Conservation (phyloP, 164 flowering plant genomes). For the grape (Vitis vinifera) region DNA sequence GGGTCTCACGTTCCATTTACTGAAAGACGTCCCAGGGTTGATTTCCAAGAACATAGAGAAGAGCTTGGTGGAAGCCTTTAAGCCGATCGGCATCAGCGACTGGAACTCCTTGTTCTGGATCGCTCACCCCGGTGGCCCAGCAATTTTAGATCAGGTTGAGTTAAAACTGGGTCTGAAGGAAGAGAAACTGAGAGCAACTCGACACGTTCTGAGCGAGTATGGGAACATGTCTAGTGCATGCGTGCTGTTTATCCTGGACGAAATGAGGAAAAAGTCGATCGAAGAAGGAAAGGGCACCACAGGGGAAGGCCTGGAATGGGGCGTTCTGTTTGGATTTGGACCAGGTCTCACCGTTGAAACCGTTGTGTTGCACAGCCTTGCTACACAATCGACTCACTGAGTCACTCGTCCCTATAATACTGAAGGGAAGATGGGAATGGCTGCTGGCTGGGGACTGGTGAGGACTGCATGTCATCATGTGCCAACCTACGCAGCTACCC, state of each 20-base stretch:
- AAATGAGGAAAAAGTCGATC: slow-evolving; percentile 28
- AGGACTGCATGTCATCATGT: too few relatives aligned
- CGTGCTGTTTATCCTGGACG: slow-evolving; percentile 31
- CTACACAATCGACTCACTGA: neutral
- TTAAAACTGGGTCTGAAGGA: slow-evolving; percentile 21
- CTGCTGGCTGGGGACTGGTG: neutral
- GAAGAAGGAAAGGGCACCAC: slow-evolving; percentile 25
- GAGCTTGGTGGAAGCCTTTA: slow-evolving; percentile 21
- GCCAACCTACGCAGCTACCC: too few relatives aligned
- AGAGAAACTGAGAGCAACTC: slow-evolving; percentile 26
- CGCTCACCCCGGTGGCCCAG: slow-evolving; percentile 35
- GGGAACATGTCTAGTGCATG: slow-evolving; percentile 39
- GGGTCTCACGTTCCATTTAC: slow-evolving; percentile 30
- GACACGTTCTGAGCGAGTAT: slow-evolving; percentile 27
- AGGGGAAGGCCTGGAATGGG: slow-evolving; percentile 38
- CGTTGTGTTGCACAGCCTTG: slow-evolving; percentile 27
- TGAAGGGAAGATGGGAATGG: neutral
- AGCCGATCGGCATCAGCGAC: slow-evolving; percentile 26
- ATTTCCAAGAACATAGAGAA: slow-evolving; percentile 35
- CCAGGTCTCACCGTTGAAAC: slow-evolving; percentile 35
- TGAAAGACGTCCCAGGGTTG: slow-evolving; percentile 31
- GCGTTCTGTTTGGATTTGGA: slow-evolving; percentile 33
- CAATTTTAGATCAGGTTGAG: slow-evolving; percentile 37
- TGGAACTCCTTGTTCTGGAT: slow-evolving; percentile 36
- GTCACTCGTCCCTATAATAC: too few relatives aligned